Conservation (phyloP, 148 eudicot species). For the Nyssa sinensis region DNA sequence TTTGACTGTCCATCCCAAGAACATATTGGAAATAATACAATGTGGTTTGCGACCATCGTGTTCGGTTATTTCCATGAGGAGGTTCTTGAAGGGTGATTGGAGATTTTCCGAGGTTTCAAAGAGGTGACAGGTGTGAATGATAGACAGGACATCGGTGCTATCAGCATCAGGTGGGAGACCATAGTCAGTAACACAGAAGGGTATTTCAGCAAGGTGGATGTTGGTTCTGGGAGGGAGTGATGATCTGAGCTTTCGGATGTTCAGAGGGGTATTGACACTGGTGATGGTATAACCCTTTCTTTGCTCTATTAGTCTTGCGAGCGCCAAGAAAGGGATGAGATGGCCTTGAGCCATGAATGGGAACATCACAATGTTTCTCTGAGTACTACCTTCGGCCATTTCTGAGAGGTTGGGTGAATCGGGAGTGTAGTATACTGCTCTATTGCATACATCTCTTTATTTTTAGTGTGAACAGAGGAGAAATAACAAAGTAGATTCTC, state of each 20-base stretch:
- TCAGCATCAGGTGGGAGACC: conserved; percentile 12
- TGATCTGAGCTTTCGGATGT: conserved; percentile 9
- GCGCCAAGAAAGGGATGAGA: conserved; percentile 16
- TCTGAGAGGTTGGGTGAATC: neutral
- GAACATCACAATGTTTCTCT: conserved; percentile 19
- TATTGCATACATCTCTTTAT: neutral
- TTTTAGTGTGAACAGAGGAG: neutral
- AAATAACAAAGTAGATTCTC: too few relatives aligned
- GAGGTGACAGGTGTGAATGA: neutral
- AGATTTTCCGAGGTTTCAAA: conserved; percentile 5
- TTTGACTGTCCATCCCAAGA: conserved; percentile 15
- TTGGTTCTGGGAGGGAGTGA: conserved; percentile 1
- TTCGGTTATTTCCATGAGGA: neutral
- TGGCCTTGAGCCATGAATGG: conserved; percentile 24
- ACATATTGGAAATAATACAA: conserved; percentile 13
- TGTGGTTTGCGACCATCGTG: neutral
- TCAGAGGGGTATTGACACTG: conserved; percentile 11
- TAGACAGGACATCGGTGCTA: neutral
- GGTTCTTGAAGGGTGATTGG: conserved; percentile 1
- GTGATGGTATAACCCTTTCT: conserved; percentile 6
- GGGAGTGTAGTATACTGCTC: neutral
- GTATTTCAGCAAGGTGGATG: conserved; percentile 11
- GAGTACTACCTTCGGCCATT: neutral
- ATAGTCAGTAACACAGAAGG: neutral
- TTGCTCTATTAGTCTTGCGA: conserved; percentile 1